Conservation (phyloP, 1,139 yeast genomes). For the Spathaspora sp. region DNA sequence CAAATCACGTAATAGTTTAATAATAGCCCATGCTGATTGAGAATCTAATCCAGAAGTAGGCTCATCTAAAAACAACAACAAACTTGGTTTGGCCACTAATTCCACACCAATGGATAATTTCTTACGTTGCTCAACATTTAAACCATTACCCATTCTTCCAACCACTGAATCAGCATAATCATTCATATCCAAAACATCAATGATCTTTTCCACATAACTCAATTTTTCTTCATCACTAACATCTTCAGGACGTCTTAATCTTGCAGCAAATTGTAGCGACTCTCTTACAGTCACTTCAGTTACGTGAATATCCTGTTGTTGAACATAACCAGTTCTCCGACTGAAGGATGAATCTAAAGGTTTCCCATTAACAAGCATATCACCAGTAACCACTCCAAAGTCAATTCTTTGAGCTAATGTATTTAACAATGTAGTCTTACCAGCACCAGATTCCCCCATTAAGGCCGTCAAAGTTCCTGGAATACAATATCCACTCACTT, state of each 20-base stretch:
- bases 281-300: conserved; percentile 60
- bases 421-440: conserved; percentile 63
- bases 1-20: conserved; percentile 71
- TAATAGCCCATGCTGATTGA: conserved; percentile 87
- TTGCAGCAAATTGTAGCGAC: conserved; percentile 59
- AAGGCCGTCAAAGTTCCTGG: conserved; percentile 73
- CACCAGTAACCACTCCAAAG: conserved; percentile 63
- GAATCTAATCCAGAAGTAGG: conserved; percentile 94
- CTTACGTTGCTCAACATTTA: conserved; percentile 67
- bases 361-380: conserved; percentile 60
- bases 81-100: conserved; percentile 81
- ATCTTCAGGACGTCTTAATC: conserved; percentile 53
- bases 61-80: conserved; percentile 81
- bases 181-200: conserved; percentile 56
- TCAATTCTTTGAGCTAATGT: conserved; percentile 58
- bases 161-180: conserved; percentile 63
- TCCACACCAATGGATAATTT: conserved; percentile 77
- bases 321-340: conserved; percentile 64
- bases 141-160: conserved; percentile 57
- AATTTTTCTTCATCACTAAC: conserved; percentile 33
- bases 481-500: conserved; percentile 63
- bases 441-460: conserved; percentile 74
- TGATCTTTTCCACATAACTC: conserved; percentile 61
- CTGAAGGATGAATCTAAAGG: conserved; percentile 52
- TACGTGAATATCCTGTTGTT: conserved; percentile 64